Base-by-base conservation (phyloP, 805 yeast genomes). In the Hanseniaspora hatyaiensis region DNA sequence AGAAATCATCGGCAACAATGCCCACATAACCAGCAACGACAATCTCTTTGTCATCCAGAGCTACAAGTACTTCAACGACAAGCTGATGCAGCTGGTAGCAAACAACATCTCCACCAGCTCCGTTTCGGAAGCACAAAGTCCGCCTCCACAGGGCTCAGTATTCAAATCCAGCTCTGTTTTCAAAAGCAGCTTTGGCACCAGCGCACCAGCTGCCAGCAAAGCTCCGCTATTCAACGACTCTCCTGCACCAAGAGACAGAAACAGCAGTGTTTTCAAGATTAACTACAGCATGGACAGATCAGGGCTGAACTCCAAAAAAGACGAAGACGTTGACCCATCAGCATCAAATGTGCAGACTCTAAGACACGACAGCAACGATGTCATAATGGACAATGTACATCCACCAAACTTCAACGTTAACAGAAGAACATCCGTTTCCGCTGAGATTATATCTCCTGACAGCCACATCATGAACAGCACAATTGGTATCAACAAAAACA, bases 351-450 rank as follows among this genome's bases (percentile, higher is more conserved):
- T 26, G 11, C 18, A 24, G 4, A 15, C 18, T 4, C 16, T 28
- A 6, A 45, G 34, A 44, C 52, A 19, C 12, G 47, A 24, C 15
- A 34, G 34, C 32, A 22, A 6, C 29, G 37, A 26, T 22, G 40
- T 13, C 8, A 20, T 22, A 8, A 23, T 23, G 26, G 47, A 42
- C 15, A 40, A 40, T n/a, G 33, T 61, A 30, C 65, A 77, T 50
- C 85, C 83, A 33, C 63, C 70, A 49, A 71, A 75, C 45, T 81
- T 80, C 64, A 82, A 80, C 61, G 86, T 84, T 46, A 75, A 79
- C 61, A 77, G 96, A 68, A 78, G 96, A 67, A 82, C 87, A 3
- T 81, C 94, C 18, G 96, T 87, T 12, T 77, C 87, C 49, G 96
- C 95, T 4, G 96, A 87, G 65, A 81, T 92, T 2, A 63, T 82